phyloP scores from a whole-genome alignment of 495 filamentous ascomycete species.

The Lasiosphaeria ovina region DNA sequence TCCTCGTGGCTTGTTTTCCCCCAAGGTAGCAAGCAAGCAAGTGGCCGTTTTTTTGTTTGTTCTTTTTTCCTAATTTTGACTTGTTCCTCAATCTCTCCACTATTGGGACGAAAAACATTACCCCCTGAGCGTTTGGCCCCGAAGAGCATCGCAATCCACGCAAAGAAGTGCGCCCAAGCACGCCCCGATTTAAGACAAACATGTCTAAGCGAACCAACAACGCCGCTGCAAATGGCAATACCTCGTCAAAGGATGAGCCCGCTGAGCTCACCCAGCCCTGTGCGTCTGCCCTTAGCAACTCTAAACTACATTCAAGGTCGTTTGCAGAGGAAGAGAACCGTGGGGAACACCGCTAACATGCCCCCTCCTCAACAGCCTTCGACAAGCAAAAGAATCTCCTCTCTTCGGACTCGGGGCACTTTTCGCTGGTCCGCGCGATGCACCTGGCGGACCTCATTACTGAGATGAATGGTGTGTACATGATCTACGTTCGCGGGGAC shows the following conservation, averaged over 20 bases:
- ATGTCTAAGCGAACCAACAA: constrained; percentile 52
- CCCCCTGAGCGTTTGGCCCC: not conserved
- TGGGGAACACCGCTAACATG: constrained; percentile 6
- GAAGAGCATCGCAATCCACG: not conserved
- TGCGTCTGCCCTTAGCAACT: constrained; percentile 21
- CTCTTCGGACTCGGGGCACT: constrained; percentile 70
- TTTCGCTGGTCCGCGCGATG: constrained; percentile 68
- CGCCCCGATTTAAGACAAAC: not conserved
- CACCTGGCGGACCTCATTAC: constrained; percentile 96
- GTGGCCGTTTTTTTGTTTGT: not conserved
- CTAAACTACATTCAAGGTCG: too few relatives aligned
- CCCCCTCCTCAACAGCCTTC: constrained; percentile 47
- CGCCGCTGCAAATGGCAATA: constrained; percentile 40
- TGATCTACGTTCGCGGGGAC: too few relatives aligned
- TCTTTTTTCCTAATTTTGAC: not conserved
- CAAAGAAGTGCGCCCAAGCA: not conserved
- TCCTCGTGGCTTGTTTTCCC: not conserved
- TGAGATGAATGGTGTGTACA: constrained; percentile 76
- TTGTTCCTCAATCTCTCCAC: not conserved
- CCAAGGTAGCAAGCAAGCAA: not conserved
- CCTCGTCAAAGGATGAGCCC: constrained; percentile 21
- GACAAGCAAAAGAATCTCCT: constrained; percentile 88
- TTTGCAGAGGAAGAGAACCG: not conserved
- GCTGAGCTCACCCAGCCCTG: constrained; percentile 24
- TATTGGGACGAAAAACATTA: not conserved